Conservation (phyloP, 1,284 basidiomycete genomes). For the Agaricales sp. region DNA sequence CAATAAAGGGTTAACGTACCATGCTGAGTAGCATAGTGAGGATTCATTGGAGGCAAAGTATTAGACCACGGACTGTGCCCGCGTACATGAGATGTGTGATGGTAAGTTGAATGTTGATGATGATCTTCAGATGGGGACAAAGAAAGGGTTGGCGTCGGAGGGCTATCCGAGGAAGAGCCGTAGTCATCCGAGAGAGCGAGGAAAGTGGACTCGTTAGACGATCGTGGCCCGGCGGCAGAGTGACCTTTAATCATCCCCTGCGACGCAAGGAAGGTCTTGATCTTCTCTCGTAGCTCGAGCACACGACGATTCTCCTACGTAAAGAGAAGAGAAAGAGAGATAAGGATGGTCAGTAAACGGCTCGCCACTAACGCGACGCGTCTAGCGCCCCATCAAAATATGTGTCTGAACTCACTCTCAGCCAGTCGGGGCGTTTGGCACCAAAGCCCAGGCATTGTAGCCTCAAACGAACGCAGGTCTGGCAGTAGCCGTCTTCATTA, state of each 20-base stretch:
- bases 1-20: neutral
- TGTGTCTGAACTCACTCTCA: slow-evolving; percentile 47
- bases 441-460: slow-evolving; percentile 83
- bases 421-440: slow-evolving; percentile 75
- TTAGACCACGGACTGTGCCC: slow-evolving; percentile 1
- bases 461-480: slow-evolving; percentile 66
- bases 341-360: slow-evolving; percentile 1
- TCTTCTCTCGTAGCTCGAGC: slow-evolving; percentile 56
- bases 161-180: slow-evolving; percentile 33
- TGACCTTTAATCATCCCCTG: slow-evolving; percentile 83
- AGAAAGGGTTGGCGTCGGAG: slow-evolving; percentile 42
- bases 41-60: neutral
- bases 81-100: neutral
- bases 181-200: slow-evolving; percentile 41
- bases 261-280: slow-evolving; percentile 64
- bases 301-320: slow-evolving; percentile 60
- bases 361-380: neutral
- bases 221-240: slow-evolving; percentile 52
- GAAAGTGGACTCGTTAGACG: slow-evolving; percentile 37
- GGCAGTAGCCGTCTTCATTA: slow-evolving; percentile 50
- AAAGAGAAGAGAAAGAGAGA: slow-evolving; percentile 11
- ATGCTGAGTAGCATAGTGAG: neutral
- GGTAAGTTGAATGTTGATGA: neutral
- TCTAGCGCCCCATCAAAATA: neutral
- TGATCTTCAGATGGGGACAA: slow-evolving; percentile 11